A percentile compares a stretch with the other conserved stretches of the same genome.
These are phyloP conservation scores for Cryphonectria parasitica DNA, from an alignment of 2,329 filamentous ascomycete genomes.

Conservation along the genomic window DNA sequence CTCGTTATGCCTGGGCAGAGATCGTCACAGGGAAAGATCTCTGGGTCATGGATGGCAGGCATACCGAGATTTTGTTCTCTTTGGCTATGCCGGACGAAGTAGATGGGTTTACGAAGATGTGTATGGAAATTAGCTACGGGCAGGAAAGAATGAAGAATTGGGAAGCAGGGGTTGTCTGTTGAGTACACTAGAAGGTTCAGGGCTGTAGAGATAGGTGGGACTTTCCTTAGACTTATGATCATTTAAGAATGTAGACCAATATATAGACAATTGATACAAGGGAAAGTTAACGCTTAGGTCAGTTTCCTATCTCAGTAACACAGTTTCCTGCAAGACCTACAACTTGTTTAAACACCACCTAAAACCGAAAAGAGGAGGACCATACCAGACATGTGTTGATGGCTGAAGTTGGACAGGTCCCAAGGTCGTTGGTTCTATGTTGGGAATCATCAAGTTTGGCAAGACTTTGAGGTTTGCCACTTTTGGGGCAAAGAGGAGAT, in stretches of 20 bases:
- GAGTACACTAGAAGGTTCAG: background rate
- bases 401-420: background rate
- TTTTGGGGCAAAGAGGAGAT: background rate
- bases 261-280: too few species aligned
- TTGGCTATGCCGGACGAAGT: background rate
- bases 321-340: background rate
- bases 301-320: background rate
- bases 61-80: constrained; percentile 7
- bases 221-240: too few species aligned
- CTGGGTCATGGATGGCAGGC: background rate
- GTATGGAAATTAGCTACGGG: constrained; percentile 19
- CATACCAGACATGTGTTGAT: background rate
- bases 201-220: too few species aligned
- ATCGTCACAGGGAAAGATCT: constrained; percentile 6
- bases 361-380: background rate
- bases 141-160: constrained; percentile 23
- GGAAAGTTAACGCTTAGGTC: background rate
- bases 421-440: background rate
- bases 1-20: constrained; percentile 19
- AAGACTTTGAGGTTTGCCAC: background rate
- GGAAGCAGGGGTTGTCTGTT: background rate
- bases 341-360: too few species aligned
- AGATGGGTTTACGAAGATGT: constrained; percentile 15
- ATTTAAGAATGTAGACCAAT: background rate
- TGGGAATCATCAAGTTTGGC: background rate